phyloP scores from a whole-genome alignment of 108 stramenopile genomes.

The Fragilariopsis cylindrus region DNA sequence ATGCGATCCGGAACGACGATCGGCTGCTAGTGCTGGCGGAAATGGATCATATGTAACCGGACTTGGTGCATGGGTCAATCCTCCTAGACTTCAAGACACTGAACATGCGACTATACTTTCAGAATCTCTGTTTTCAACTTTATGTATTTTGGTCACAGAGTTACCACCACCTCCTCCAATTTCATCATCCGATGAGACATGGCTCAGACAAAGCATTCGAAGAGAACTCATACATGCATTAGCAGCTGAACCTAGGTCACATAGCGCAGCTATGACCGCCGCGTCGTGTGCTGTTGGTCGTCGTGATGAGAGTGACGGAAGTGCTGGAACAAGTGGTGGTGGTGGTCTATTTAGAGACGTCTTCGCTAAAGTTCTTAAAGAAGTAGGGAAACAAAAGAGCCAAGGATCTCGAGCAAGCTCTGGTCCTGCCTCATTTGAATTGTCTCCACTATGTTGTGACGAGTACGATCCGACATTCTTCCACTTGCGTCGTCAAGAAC shows the following conservation, averaged over 20 bases:
- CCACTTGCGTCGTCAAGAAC: constrained; percentile 84
- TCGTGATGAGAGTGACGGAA: constrained; percentile 75
- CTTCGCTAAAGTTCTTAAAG: constrained; percentile 70
- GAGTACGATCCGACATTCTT: constrained; percentile 93
- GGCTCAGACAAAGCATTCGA: constrained; percentile 65
- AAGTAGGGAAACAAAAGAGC: constrained; percentile 68
- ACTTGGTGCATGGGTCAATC: constrained; percentile 70
- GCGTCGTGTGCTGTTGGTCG: constrained; percentile 73
- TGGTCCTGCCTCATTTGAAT: constrained; percentile 79
- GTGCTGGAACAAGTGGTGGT: constrained; percentile 58
- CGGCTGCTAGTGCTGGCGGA: constrained; percentile 33
- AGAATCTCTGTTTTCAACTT: constrained; percentile 80
- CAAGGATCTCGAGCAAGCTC: constrained; percentile 65
- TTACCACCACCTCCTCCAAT: constrained; percentile 81
- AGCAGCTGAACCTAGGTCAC: constrained; percentile 85
- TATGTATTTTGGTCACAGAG: constrained; percentile 85
- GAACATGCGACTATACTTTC: constrained; percentile 81
- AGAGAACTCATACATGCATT: constrained; percentile 91
- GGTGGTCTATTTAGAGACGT: constrained; percentile 64
- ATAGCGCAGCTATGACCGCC: constrained; percentile 84
- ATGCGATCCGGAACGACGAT: constrained; percentile 79
- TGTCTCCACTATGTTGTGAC: constrained; percentile 73
- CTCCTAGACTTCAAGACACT: constrained; percentile 79
- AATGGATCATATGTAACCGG: constrained; percentile 16
- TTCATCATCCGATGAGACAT: constrained; percentile 53